Base-by-base conservation (phyloP, 2,329 filamentous ascomycete species). In the Monilinia vaccinii-corymbosi region DNA sequence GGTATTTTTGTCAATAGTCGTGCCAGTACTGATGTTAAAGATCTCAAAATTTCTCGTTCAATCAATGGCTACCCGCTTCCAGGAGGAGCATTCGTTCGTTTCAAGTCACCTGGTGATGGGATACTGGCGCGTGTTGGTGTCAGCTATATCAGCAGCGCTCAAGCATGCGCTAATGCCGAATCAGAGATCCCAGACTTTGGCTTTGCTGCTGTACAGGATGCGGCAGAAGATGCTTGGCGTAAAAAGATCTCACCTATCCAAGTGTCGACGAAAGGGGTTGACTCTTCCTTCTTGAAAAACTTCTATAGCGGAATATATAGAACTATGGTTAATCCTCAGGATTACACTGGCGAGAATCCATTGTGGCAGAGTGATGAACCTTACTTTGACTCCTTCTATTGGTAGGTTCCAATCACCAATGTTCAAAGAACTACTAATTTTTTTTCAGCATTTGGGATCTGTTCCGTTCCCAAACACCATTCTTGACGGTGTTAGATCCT, bases 371-470 rank as follows among this genome's bases (percentile, higher is more conserved):
- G 81, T 56, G 75, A 75, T 4, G 85, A 88, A 70, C 86, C 86
- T 1, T 90, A 90, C 67, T 90, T 86, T 67, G 87, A 90, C 70
- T 88, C 84, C 1, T 89, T 87, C 67, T 91, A 91, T 71, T 71
- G 69, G 65, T 65, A 55, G 46, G 62, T 14, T 13, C 18, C n/a
- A n/a, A 51, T 28, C 14, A 14, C 3, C 13, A 13, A n/a, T 18
- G 7, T 44, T 21, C 31, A 31, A 18, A 13, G 16, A 8, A 23
- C 16, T 38, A 46, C 32, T 28, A 13, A 45, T 21, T 11, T 14
- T 1, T 1, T 28, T 36, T 16, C 13, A 28, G 85, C 64, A 83
- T 89, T 10, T 90, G 87, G 87, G 87, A 90, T 66, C 80, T 81
- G 0, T 89, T 87, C 65, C 78, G 87, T 25, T 85, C 81, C 34